Evolutionary conservation across 352 stramenopile species (phyloP), one percentile per base, ranked within the genome.

Genomic region (Phytophthora colocasiae): DNA sequence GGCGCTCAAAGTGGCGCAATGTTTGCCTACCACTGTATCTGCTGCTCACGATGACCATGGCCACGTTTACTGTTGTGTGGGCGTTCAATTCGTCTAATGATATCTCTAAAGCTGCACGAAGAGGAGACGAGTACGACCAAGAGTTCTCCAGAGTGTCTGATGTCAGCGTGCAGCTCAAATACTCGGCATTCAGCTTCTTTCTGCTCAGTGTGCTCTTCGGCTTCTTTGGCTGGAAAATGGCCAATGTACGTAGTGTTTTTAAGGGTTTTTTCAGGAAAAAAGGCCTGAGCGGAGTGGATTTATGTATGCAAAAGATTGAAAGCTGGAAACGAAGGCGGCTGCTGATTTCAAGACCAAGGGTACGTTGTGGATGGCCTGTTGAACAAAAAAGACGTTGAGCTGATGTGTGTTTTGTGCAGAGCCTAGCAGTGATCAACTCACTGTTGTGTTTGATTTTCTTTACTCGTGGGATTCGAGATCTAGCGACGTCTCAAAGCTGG

Each of bases 201-300:
- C 51, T 93, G 36, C 75, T 95, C 49, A 91, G 83, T 65, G 80
- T 88, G 8, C 73, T 93, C 40, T 95, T 95, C 66, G 87, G 85
- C 15, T 80, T 89, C 66, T 95, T 95, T 52, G 85, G 85, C n/a
- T 93, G 85, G 85, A 93, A 95, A 65, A 91, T 95, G 74, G 78
- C 83, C 24, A 92, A 88, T 41, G 85, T 92, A 72, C 10, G 80
- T 63, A 31, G 11, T 31, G 6, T 39, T 46, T 44, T 19, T 3
- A 17, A 58, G 22, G 6, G 17, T 26, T 27, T 17, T 34, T 54
- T 36, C 15, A 40, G 64, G 14, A 8, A 46, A 41, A 27, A 26
- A n/a, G 6, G 11, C 3, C 51, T 31, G 44, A 17, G 52, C 12
- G 26, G 14, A 44, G 22, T 46, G 22, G 36, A 6, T 45, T 11